Evolutionary conservation across 306 rosid species (phyloP), one percentile per base, ranked within the genome.

Genomic region (Glycine soja): DNA sequence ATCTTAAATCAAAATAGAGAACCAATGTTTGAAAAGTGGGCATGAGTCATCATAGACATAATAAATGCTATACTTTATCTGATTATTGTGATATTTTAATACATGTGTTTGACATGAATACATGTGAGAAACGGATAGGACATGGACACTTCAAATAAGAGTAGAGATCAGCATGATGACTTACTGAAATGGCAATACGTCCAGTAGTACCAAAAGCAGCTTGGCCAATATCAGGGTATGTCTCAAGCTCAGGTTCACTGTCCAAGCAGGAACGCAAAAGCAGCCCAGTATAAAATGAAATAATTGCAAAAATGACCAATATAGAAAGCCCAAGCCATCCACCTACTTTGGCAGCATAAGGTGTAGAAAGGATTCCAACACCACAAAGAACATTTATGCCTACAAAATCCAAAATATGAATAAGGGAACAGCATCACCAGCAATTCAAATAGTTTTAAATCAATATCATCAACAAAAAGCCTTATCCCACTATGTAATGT

Each of bases 371-470:
- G 83, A 95, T 89, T 70, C 99, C 99, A 52, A 95, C 99, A 8
- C 99, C 99, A 80, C 98, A 95, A 45, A 95, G 87, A 58, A 92
- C 97, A 81, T 95, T 95, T 51, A 95, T 93, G 19, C 99, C 99
- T 95, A 87, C 81, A 81, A 85, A 77, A 82, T 77, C 81, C 86
- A 81, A 81, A 71, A 34, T 64, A 24, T 24, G 30, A 24, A 24
- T 24, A 24, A 24, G 30, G 30, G 30, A 24, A 24, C 30, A 24
- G 30, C 30, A 24, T 24, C 30, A 24, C 30, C 30, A 24, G 30
- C 30, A 24, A 24, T 24, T 24, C 30, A 24, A 24, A 24, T 24
- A 24, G 42, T 10, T 59, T 30, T n/a, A 59, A 4, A 59, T 6
- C 66, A 10, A 30, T 46, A 46, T 10, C 51, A 24, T 24, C 30